Percentiles rank a stretch among this genome's conserved stretches.
Evolutionary conservation across 163 green algal species (phyloP).

Genomic region (Scenedesmus sp.): DNA sequence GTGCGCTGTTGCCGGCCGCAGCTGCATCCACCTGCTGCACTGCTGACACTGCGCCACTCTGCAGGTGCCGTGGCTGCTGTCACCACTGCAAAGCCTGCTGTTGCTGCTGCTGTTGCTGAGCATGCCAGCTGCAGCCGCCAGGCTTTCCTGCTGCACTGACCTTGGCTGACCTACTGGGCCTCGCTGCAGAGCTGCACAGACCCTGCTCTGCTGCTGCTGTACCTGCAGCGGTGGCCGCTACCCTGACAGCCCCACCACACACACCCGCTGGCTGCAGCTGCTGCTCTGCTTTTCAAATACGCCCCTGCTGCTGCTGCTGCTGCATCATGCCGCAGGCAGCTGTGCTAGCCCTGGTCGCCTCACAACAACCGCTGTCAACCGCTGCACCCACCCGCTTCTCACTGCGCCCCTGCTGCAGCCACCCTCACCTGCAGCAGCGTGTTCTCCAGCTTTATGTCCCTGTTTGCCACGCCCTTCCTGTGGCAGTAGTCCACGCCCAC

Average conservation of each 20-base stretch:
- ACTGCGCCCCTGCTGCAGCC: background rate
- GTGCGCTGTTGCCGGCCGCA: too few relatives aligned
- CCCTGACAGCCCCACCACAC: background rate
- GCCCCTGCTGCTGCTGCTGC: background rate
- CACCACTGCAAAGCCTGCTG: background rate
- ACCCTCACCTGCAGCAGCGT: conserved; percentile 71
- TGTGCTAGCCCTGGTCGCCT: background rate
- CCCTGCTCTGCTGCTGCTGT: background rate
- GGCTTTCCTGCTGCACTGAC: background rate
- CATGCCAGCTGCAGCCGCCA: background rate
- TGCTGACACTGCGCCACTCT: background rate
- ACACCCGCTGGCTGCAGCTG: background rate
- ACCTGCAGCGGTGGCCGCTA: background rate
- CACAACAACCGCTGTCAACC: background rate
- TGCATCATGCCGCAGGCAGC: background rate
- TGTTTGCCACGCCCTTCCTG: conserved; percentile 61
- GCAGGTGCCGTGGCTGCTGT: too few relatives aligned
- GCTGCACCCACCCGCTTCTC: background rate
- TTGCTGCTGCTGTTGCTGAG: background rate
- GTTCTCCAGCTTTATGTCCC: conserved; percentile 90
- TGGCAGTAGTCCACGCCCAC: conserved; percentile 86
- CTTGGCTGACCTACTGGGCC: background rate
- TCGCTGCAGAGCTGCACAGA: background rate
- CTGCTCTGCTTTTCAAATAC: background rate
- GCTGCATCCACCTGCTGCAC: background rate